Evolutionary conservation across 768 basidiomycete genomes (phyloP).

Genomic region (Cystobasidium onofrii): DNA sequence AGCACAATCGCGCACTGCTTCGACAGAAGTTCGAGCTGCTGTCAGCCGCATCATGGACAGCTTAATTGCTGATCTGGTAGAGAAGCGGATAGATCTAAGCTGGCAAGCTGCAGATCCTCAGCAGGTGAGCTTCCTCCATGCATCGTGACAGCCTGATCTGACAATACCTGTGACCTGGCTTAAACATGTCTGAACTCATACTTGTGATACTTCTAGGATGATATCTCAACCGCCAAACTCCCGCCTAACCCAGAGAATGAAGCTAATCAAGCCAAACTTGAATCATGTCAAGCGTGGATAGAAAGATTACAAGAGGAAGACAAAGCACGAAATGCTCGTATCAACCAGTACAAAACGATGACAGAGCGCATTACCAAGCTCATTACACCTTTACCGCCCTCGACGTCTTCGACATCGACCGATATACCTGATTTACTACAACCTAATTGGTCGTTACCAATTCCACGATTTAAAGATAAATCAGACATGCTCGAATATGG

Average conservation of each 20-base stretch:
- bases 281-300: conserved; percentile 12
- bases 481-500: conserved; percentile 17
- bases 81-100: conserved; percentile 21
- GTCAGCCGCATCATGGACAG: not conserved
- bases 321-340: conserved; percentile 23
- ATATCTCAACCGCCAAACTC: not conserved
- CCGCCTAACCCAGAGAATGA: conserved; percentile 23
- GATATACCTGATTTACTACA: conserved; percentile 2
- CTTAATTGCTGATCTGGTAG: conserved; percentile 14
- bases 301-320: conserved; percentile 1
- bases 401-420: not conserved
- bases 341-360: conserved; percentile 23
- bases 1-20: not conserved
- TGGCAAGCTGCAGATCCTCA: conserved; percentile 16
- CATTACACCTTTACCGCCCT: not conserved
- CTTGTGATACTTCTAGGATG: not conserved
- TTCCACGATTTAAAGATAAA: conserved; percentile 4
- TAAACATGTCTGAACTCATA: not conserved
- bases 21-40: not conserved
- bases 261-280: conserved; percentile 20
- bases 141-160: not conserved
- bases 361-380: conserved; percentile 14
- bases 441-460: conserved; percentile 4
- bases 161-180: too few relatives aligned
- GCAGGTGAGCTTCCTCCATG: not conserved